Conservation (phyloP, 2,329 filamentous ascomycete species). For the Paraphaeosphaeria sporulosa region DNA sequence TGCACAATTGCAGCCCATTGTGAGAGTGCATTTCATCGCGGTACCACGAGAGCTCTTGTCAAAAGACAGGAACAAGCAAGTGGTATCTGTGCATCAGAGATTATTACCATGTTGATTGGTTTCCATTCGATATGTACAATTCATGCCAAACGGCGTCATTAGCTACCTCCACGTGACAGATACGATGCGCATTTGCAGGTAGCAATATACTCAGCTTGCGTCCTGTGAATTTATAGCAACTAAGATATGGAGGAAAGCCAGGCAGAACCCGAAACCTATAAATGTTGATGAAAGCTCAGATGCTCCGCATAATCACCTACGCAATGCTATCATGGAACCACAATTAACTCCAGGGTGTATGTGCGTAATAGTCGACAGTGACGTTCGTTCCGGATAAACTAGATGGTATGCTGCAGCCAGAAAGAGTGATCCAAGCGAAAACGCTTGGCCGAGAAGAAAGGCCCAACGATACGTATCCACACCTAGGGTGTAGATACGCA, state of each 20-base stretch:
- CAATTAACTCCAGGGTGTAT: conserved; percentile 26
- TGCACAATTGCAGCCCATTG: too few species aligned
- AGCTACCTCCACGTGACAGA: conserved; percentile 14
- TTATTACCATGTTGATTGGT: conserved; percentile 12
- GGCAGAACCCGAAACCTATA: conserved; percentile 19
- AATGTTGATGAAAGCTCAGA: conserved; percentile 26
- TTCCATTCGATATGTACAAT: conserved; percentile 27
- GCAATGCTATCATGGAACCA: conserved; percentile 41
- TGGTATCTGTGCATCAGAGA: neutral
- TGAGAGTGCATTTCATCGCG: too few species aligned
- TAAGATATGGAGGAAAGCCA: conserved; percentile 16
- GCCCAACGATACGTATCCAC: neutral
- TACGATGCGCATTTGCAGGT: conserved; percentile 21
- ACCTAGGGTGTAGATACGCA: neutral
- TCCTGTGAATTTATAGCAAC: conserved; percentile 16
- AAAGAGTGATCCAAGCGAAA: conserved; percentile 6
- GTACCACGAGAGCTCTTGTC: neutral
- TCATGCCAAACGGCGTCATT: conserved; percentile 23
- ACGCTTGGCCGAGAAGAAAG: conserved; percentile 17
- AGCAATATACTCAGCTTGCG: conserved; percentile 24
- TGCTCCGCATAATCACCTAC: conserved; percentile 35
- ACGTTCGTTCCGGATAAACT: conserved; percentile 18
- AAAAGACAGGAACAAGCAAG: neutral
- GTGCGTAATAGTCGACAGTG: conserved; percentile 16
- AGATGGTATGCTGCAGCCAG: conserved; percentile 1